Evolutionary conservation across 306 rosid species (phyloP).

Genomic region (Fragaria iinumae): DNA sequence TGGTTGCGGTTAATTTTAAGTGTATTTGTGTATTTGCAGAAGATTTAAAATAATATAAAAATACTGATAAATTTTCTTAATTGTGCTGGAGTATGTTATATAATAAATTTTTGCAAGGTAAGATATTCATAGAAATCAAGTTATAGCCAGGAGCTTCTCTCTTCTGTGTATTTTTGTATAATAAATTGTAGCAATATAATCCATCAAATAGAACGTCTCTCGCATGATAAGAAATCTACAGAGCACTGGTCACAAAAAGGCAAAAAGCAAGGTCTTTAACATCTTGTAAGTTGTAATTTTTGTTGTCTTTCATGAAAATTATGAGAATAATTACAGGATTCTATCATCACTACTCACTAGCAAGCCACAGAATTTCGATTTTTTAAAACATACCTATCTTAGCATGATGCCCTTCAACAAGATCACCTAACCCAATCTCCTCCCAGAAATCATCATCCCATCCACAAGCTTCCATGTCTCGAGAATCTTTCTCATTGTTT

Average conservation of each 20-base stretch:
- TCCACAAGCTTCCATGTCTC: constrained; percentile 93
- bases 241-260: not conserved
- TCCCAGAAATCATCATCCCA: constrained; percentile 99
- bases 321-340: not conserved
- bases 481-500: constrained; percentile 60
- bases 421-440: constrained; percentile 97
- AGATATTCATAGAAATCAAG: not conserved
- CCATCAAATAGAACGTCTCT: too few relatives aligned
- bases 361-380: not conserved
- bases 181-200: too few relatives aligned
- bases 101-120: not conserved
- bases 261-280: not conserved
- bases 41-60: constrained; percentile 8
- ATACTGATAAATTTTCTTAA: constrained; percentile 4
- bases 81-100: not conserved
- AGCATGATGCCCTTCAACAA: constrained; percentile 91
- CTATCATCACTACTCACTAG: not conserved
- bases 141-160: not conserved
- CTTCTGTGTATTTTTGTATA: not conserved
- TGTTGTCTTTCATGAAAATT: not conserved
- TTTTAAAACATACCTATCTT: constrained; percentile 67
- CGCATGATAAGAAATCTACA: not conserved
- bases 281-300: not conserved
- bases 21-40: constrained; percentile 17
- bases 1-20: not conserved